Evolutionary conservation across 495 filamentous ascomycete genomes (phyloP), one percentile per base, ranked within the genome.

Genomic region (Penicillium maclennaniae): DNA sequence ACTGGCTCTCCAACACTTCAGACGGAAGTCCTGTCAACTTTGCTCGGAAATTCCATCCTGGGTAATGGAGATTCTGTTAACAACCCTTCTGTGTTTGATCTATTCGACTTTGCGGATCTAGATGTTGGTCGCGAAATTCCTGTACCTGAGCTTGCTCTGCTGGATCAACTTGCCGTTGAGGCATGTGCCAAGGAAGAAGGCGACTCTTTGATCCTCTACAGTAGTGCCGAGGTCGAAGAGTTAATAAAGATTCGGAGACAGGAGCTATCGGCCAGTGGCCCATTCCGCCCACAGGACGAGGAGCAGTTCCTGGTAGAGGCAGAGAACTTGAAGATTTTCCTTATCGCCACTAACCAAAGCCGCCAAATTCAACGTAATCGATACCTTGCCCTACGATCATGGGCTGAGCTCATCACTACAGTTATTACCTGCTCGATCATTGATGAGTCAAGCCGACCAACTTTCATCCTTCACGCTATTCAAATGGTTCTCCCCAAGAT

Each of bases 101-200:
- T 97, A 19, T 91, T 96, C 51, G 95, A 97, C 69, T 96, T 97
- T 51, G 77, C 91, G 27, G 85, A 91, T 49, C 67, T 89, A 7
- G 84, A 91, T 39, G 75, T 84, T 39, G 59, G 73, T 2, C 77
- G 77, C 54, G 56, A 20, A 74, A 36, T 62, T 78, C 31, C 69
- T 9, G 48, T 60, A 2, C 85, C 88, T 7, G 51, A 73, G 12
- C 69, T 83, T 17, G 65, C 66, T 9, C 73, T 80, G 36, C 85
- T 91, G 47, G 64, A 73, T 15, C 80, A 83, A 38, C 59, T 92
- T 34, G 80, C 87, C 51, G 62, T 92, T 40, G 69, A 77, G 4
- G 62, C 83, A 7, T 92, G 83, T 51, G 68, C 76, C 1, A 78
- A 79, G 46, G 74, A 80, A 46, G 69, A 74, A 6, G 78, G 81